Percentiles rank a stretch among this genome's conserved stretches.
These are phyloP conservation scores for Nigrospora osmanthi DNA, from an alignment of 2,329 filamentous ascomycete genomes.

Conservation along the genomic window DNA sequence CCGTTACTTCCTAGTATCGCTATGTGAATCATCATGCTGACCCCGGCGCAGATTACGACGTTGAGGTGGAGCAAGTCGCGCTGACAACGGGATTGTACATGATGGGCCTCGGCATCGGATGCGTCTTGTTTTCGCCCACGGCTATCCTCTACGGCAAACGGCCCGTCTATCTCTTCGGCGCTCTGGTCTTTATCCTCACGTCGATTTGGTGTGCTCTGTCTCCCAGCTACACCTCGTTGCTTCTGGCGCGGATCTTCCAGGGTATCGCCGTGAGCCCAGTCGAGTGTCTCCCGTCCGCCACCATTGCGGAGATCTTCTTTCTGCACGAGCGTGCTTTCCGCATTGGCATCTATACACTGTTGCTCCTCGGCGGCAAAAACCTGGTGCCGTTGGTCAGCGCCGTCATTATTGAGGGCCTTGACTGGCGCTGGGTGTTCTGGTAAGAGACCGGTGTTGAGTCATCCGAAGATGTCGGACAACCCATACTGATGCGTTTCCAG, in stretches of 20 bases:
- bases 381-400: slow-evolving; percentile 81
- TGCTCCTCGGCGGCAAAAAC: slow-evolving; percentile 88
- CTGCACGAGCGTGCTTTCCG: slow-evolving; percentile 89
- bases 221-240: slow-evolving; percentile 69
- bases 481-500: slow-evolving; percentile 26
- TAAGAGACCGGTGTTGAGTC: slow-evolving; percentile 27
- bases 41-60: slow-evolving; percentile 36
- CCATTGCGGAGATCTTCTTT: slow-evolving; percentile 94
- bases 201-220: slow-evolving; percentile 83
- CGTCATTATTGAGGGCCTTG: slow-evolving; percentile 66
- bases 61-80: slow-evolving; percentile 66
- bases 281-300: slow-evolving; percentile 87
- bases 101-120: slow-evolving; percentile 84
- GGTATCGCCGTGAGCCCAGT: slow-evolving; percentile 84
- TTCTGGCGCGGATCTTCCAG: slow-evolving; percentile 78
- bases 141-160: slow-evolving; percentile 88
- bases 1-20: slow-evolving; percentile 25
- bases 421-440: slow-evolving; percentile 92
- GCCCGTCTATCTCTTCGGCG: slow-evolving; percentile 75
- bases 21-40: slow-evolving; percentile 6
- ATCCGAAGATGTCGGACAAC: not conserved
- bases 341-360: slow-evolving; percentile 84
- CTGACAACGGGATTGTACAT: slow-evolving; percentile 90
- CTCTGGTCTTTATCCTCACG: slow-evolving; percentile 68
- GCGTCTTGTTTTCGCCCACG: slow-evolving; percentile 77